phyloP scores from a whole-genome alignment of 2,329 filamentous ascomycete species.

The Penicillium sp. region DNA sequence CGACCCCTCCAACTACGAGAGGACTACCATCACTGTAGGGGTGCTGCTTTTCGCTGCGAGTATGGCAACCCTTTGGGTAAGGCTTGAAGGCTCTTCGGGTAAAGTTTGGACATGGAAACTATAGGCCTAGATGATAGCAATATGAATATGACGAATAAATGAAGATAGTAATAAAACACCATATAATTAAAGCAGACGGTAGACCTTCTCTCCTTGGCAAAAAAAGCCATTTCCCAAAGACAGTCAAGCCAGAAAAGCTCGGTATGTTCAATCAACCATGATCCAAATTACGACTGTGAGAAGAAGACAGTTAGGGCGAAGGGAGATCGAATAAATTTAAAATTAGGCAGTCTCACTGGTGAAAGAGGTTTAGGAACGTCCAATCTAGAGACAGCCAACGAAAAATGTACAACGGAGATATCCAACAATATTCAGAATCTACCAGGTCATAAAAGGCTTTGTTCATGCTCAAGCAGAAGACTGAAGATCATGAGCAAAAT shows the following conservation, averaged over 20 bases:
- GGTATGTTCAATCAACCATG: too few species aligned
- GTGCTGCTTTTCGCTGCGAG: constrained; percentile 33
- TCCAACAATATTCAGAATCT: constrained; percentile 15
- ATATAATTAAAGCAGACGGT: too few species aligned
- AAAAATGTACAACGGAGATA: constrained; percentile 25
- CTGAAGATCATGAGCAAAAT: constrained; percentile 15
- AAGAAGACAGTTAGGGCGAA: background rate
- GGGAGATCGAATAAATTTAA: background rate
- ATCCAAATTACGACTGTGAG: too few species aligned
- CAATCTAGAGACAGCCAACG: constrained; percentile 20
- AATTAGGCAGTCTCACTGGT: background rate
- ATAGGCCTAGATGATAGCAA: background rate
- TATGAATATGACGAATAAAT: background rate
- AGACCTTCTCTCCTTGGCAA: too few species aligned
- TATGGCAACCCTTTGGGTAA: constrained; percentile 32
- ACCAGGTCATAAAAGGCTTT: constrained; percentile 23
- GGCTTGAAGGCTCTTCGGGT: constrained; percentile 30
- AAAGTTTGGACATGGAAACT: constrained; percentile 28
- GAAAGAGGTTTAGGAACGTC: constrained; percentile 4
- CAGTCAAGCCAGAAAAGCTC: background rate
- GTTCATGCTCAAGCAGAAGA: constrained; percentile 12
- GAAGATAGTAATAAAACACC: background rate
- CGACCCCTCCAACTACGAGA: constrained; percentile 25
- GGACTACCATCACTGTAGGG: constrained; percentile 30
- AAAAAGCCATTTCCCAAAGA: background rate